Base-by-base conservation (phyloP, 2,329 filamentous ascomycete genomes). In the Microthyrium microscopicum region DNA sequence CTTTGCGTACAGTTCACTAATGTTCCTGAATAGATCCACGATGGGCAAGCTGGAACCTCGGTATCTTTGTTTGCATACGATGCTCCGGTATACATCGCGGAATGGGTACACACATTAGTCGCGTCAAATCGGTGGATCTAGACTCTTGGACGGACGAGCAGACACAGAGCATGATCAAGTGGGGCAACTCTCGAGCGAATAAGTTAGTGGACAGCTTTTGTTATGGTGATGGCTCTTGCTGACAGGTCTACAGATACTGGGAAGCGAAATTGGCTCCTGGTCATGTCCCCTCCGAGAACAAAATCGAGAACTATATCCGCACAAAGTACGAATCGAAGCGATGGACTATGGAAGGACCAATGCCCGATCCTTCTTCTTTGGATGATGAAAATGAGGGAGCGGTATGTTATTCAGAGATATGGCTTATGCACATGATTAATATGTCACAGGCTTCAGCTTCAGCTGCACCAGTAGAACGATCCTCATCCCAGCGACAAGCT, bases 61-160 rank as follows among this genome's bases (percentile, higher is more conserved):
- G 89, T 47, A 75, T 98, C 51, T 98, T 98, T 54, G 66, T 98
- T 50, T 98, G 89, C 65, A 98, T 98, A 54, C 78, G 85, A 53
- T 98, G 89, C 60, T 98, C 89, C 13, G 91, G 91, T 50, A 93
- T 98, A 51, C 89, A 98, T 61, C 81, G 89, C 51, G 84, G 87
- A 45, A 95, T 98, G 85, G 89, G 89, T 49, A 95, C 87, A 41
- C 89, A 98, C 60, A 94, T 98, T 55, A 94, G 84, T 58, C 72
- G 81, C 57, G 89, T 98, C 55, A 98, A 98, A 57, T 94, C 85
- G 2, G 89, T 98, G 45, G 89, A 98, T 56, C 73, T 98, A 42
- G 89, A 98, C 56, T 77, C 87, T 18, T 98, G 89, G 89, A 98
- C 89, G 41, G 89, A 98, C 55, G 89, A 98, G 57, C 89, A 98